These are phyloP conservation scores for Prunus davidiana DNA, from an alignment of 306 rosid genomes.

Conservation along the genomic window DNA sequence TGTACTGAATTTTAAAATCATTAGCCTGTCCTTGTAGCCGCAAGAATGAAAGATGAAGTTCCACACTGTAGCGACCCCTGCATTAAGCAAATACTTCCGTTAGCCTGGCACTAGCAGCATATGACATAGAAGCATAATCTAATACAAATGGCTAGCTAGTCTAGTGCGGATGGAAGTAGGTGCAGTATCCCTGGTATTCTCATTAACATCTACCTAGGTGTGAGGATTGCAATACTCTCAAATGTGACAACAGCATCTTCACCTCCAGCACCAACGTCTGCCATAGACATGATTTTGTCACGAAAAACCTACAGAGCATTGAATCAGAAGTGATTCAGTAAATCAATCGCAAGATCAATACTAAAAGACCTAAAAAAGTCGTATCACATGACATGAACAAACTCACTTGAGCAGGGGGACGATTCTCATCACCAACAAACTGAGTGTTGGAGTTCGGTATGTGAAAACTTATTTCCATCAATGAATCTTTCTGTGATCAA, in stretches of 20 bases:
- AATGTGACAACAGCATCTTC: conserved; percentile 95
- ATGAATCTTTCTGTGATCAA: conserved; percentile 84
- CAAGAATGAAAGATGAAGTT: conserved; percentile 88
- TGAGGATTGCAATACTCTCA: conserved; percentile 98
- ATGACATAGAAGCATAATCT: conserved; percentile 8
- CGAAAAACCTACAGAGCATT: conserved; percentile 68
- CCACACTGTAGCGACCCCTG: conserved; percentile 97
- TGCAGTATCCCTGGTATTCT: not conserved
- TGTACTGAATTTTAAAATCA: conserved; percentile 95
- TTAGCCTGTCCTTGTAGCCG: conserved; percentile 97
- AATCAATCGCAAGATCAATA: conserved; percentile 14
- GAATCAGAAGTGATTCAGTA: conserved; percentile 19
- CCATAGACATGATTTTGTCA: conserved; percentile 90
- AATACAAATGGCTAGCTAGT: not conserved
- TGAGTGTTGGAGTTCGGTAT: conserved; percentile 97
- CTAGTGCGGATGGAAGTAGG: not conserved
- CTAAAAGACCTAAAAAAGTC: not conserved
- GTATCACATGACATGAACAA: conserved; percentile 6
- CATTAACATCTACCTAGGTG: conserved; percentile 69
- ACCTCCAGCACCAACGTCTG: conserved; percentile 91
- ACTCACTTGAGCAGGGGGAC: conserved; percentile 90
- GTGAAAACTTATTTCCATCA: conserved; percentile 97
- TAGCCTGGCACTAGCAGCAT: conserved; percentile 10
- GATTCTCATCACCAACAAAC: conserved; percentile 91
- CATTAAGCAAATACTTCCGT: conserved; percentile 31